phyloP scores from a whole-genome alignment of 2,329 filamentous ascomycete genomes.

The Colletotrichum godetiae region DNA sequence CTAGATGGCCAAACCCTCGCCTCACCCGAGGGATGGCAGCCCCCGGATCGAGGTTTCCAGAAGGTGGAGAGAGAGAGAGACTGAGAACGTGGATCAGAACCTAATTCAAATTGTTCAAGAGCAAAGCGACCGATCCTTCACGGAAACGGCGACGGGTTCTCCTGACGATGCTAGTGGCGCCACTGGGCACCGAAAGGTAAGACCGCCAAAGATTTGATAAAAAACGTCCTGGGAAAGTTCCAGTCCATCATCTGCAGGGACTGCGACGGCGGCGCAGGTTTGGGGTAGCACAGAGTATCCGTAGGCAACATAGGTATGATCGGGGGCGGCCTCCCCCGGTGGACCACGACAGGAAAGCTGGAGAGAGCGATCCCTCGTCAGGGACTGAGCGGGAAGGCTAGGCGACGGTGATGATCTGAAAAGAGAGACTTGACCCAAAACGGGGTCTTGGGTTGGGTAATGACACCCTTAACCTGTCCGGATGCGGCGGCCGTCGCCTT shows the following conservation, averaged over 20 bases:
- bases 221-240: constrained; percentile 13
- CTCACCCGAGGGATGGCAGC: background rate
- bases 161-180: constrained; percentile 12
- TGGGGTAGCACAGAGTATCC: too few relatives aligned
- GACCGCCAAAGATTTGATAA: constrained; percentile 10
- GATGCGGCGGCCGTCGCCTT: constrained; percentile 19
- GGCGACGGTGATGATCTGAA: background rate
- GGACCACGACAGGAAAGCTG: background rate
- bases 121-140: background rate
- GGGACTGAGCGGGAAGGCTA: constrained; percentile 4
- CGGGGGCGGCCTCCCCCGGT: background rate
- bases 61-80: background rate
- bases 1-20: constrained; percentile 18
- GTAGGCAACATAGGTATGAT: background rate
- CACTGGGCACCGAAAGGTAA: background rate
- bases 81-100: background rate
- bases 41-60: background rate
- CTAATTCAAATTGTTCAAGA: background rate
- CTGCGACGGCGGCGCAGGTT: background rate
- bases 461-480: background rate
- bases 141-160: constrained; percentile 11
- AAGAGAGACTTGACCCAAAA: background rate
- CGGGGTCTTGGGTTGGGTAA: background rate
- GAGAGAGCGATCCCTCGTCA: background rate
- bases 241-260: background rate